phyloP scores from a whole-genome alignment of 148 eudicot species.

The Nepenthes mirabilis region DNA sequence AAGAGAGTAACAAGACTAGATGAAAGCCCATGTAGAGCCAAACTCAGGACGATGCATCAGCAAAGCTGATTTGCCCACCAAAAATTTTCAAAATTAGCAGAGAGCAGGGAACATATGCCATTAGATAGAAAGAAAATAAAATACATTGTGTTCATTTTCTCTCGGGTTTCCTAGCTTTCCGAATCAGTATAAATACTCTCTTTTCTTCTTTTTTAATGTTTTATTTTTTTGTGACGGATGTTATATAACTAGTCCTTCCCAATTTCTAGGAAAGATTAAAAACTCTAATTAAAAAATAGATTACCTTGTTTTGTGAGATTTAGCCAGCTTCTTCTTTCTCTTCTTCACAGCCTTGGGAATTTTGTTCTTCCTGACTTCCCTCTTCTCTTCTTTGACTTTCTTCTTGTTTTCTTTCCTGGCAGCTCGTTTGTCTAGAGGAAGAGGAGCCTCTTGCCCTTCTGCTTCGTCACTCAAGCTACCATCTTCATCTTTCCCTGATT shows the following conservation, averaged over 20 bases:
- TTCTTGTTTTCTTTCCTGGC: constrained; percentile 91
- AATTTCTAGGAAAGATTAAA: background rate
- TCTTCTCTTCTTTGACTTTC: constrained; percentile 93
- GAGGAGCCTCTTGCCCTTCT: constrained; percentile 12
- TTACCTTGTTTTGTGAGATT: constrained; percentile 49
- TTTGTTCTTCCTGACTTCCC: constrained; percentile 79
- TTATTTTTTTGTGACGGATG: background rate
- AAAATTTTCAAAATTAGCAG: too few species aligned
- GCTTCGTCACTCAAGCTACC: constrained; percentile 34
- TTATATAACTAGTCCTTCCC: background rate
- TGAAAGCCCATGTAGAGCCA: too few species aligned
- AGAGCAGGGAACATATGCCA: too few species aligned
- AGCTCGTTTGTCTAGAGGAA: constrained; percentile 49
- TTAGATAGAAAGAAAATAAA: too few species aligned
- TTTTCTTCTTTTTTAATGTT: too few species aligned
- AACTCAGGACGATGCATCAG: too few species aligned
- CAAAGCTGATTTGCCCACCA: too few species aligned
- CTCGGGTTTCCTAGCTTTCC: too few species aligned
- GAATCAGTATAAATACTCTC: too few species aligned
- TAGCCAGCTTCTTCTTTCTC: constrained; percentile 87
- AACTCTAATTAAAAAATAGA: background rate
- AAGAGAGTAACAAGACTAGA: too few species aligned
- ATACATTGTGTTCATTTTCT: too few species aligned
- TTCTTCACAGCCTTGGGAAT: constrained; percentile 77
- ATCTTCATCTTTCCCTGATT: constrained; percentile 28